Conservation (phyloP, 2,329 filamentous ascomycete species). For the Neonectria magnoliae region DNA sequence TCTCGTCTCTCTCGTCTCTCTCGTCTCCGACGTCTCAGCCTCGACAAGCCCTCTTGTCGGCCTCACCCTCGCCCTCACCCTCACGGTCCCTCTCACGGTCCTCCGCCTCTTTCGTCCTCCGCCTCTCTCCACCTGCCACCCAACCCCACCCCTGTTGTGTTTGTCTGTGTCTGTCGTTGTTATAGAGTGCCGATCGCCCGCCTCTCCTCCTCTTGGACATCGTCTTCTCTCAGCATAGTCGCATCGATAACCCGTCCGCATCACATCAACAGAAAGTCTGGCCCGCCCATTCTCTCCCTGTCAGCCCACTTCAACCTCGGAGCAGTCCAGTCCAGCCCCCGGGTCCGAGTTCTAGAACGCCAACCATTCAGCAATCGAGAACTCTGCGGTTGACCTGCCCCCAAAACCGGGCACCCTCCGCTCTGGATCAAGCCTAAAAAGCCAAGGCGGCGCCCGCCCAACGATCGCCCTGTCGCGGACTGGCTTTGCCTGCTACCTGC, state of each 20-base stretch:
- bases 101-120: not conserved
- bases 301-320: slow-evolving; percentile 16
- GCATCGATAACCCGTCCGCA: not conserved
- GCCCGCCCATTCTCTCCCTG: not conserved
- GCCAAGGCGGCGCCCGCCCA: slow-evolving; percentile 22
- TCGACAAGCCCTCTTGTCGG: slow-evolving; percentile 16
- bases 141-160: slow-evolving; percentile 8
- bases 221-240: not conserved
- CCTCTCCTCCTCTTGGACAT: not conserved
- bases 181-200: slow-evolving; percentile 14
- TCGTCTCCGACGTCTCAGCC: slow-evolving; percentile 29
- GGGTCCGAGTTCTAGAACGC: slow-evolving; percentile 19
- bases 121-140: not conserved
- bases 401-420: not conserved
- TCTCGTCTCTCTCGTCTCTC: slow-evolving; percentile 24
- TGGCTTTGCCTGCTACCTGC: slow-evolving; percentile 16
- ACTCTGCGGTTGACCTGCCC: not conserved
- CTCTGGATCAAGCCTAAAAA: slow-evolving; percentile 6
- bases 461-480: slow-evolving; percentile 15
- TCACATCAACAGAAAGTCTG: not conserved
- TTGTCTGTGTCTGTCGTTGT: not conserved
- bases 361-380: not conserved
- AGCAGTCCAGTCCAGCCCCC: slow-evolving; percentile 9
- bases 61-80: slow-evolving; percentile 16
- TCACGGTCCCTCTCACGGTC: not conserved